A percentile compares a stretch with the other conserved stretches of the same genome.
phyloP scores from a whole-genome alignment of 495 filamentous ascomycete species.

The Neurospora sp. region DNA sequence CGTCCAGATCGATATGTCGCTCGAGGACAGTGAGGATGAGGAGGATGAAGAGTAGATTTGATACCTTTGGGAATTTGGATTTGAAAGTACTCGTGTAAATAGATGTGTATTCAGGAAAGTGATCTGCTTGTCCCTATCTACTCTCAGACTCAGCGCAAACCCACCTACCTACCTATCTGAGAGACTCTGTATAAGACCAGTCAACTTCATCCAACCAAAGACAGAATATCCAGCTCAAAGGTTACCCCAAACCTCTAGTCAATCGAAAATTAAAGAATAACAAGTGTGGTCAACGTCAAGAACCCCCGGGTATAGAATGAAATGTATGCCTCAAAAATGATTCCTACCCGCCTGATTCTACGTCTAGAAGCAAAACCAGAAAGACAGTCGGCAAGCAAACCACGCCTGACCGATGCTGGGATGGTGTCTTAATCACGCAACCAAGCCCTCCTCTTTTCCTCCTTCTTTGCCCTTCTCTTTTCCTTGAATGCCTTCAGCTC shows the following conservation, averaged over 20 bases:
- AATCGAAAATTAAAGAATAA: background rate
- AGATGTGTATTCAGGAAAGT: background rate
- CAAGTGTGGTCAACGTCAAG: background rate
- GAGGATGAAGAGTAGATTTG: constrained; percentile 13
- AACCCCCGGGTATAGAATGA: background rate
- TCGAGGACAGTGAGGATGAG: constrained; percentile 17
- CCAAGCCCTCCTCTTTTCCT: constrained; percentile 91
- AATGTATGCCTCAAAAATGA: background rate
- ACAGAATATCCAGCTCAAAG: background rate
- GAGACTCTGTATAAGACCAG: background rate
- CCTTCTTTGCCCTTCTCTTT: constrained; percentile 68
- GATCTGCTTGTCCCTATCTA: background rate
- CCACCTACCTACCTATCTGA: background rate
- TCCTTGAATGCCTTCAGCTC: constrained; percentile 69
- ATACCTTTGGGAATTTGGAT: background rate
- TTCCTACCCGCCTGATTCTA: background rate
- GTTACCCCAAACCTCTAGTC: background rate
- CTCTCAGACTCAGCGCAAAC: background rate
- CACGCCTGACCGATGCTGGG: background rate
- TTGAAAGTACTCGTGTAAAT: background rate
- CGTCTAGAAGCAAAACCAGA: background rate
- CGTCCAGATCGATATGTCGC: constrained; percentile 21
- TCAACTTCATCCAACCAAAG: background rate
- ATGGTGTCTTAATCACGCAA: constrained; percentile 53
- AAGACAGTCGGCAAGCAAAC: background rate